Evolutionary conservation across 176 grass and related monocot species (phyloP).

Genomic region (Themeda triandra): DNA sequence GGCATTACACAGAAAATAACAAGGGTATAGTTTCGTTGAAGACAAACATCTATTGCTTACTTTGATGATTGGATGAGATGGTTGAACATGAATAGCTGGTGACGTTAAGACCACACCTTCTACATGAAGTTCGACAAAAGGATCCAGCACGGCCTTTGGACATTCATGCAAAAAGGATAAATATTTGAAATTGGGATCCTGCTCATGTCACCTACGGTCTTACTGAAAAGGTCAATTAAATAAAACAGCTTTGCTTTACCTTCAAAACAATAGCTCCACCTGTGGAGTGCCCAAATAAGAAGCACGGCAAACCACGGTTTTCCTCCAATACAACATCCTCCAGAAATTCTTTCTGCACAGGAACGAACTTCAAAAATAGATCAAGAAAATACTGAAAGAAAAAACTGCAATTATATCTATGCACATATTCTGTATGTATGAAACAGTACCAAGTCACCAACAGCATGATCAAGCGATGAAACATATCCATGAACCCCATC

Average conservation of each 20-base stretch:
- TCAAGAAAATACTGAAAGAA: background rate
- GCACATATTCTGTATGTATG: constrained; percentile 17
- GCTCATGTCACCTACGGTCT: background rate
- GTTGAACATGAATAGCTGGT: constrained; percentile 77
- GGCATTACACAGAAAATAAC: background rate
- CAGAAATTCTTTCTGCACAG: constrained; percentile 73
- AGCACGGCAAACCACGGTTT: constrained; percentile 63
- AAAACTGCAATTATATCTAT: constrained; percentile 1
- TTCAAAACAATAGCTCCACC: constrained; percentile 94
- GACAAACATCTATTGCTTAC: constrained; percentile 34
- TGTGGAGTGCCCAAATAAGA: constrained; percentile 93
- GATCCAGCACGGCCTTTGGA: constrained; percentile 77
- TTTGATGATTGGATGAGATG: constrained; percentile 76
- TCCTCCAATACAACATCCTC: constrained; percentile 62
- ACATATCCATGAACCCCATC: constrained; percentile 95
- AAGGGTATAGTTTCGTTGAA: background rate
- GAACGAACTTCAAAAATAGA: background rate
- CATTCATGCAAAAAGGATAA: constrained; percentile 16
- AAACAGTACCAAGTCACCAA: constrained; percentile 74
- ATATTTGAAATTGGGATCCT: background rate
- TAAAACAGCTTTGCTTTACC: constrained; percentile 39
- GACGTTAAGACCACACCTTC: constrained; percentile 86
- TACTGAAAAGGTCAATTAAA: constrained; percentile 1
- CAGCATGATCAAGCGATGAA: constrained; percentile 85
- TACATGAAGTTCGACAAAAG: constrained; percentile 55